phyloP scores from a whole-genome alignment of 805 yeast species.

The Dipodascopsis uninucleata region DNA sequence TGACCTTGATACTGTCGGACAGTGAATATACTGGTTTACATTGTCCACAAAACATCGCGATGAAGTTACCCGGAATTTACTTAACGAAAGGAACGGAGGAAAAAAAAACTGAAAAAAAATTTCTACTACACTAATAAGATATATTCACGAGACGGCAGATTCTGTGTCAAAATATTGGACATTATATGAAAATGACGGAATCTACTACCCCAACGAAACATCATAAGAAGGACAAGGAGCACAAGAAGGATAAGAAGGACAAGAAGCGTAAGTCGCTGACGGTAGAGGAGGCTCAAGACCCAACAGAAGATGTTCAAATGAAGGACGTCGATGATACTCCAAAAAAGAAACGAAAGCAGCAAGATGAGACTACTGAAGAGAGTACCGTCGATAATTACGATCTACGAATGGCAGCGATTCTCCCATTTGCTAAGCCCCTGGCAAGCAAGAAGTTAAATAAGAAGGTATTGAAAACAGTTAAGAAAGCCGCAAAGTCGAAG shows the following conservation, averaged over 20 bases:
- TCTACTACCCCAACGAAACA: too few species aligned
- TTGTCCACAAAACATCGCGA: too few species aligned
- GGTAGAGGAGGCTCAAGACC: slow-evolving; percentile 4
- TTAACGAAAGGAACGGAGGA: too few species aligned
- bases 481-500: slow-evolving; percentile 96
- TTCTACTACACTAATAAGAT: too few species aligned
- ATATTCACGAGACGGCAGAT: too few species aligned
- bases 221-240: slow-evolving; percentile 18
- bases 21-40: too few species aligned
- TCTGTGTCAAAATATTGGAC: too few species aligned
- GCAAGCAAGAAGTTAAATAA: slow-evolving; percentile 95
- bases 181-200: too few species aligned
- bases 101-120: too few species aligned
- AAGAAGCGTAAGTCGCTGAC: slow-evolving; percentile 25
- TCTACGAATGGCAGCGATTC: slow-evolving; percentile 78
- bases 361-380: slow-evolving; percentile 22
- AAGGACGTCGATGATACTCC: slow-evolving; percentile 15
- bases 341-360: slow-evolving; percentile 7
- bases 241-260: slow-evolving; percentile 25
- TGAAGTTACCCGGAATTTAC: too few species aligned
- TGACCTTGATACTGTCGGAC: too few species aligned
- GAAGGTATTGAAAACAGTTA: slow-evolving; percentile 90
- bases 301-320: slow-evolving; percentile 1
- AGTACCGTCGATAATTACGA: slow-evolving; percentile 66
- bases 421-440: slow-evolving; percentile 90